phyloP scores from a whole-genome alignment of 169 alveolate species.

The Plasmodium cynomolgi region DNA sequence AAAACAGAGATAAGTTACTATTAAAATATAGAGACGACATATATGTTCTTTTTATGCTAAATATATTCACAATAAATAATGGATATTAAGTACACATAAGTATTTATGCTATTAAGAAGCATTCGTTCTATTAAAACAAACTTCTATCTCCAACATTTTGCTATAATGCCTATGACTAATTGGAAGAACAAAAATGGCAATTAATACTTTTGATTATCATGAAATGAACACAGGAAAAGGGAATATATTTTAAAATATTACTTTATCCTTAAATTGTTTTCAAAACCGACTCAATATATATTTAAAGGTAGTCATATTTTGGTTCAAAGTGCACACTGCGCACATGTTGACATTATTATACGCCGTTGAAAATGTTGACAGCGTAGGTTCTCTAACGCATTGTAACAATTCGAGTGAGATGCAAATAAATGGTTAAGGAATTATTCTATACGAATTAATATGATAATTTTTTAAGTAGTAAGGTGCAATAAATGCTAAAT shows the following conservation, averaged over 20 bases:
- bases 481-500: not conserved
- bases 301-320: not conserved
- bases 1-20: too few relatives aligned
- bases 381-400: too few relatives aligned
- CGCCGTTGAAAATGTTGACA: not conserved
- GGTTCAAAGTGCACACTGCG: not conserved
- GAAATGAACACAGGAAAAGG: not conserved
- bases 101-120: not conserved
- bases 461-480: too few relatives aligned
- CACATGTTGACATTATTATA: too few relatives aligned
- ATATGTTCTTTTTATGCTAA: too few relatives aligned
- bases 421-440: too few relatives aligned
- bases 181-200: not conserved
- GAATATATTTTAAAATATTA: too few relatives aligned
- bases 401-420: too few relatives aligned
- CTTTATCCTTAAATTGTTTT: not conserved
- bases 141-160: not conserved
- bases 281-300: not conserved
- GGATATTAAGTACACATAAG: not conserved
- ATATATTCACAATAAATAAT: too few relatives aligned
- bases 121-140: too few relatives aligned
- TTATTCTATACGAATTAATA: too few relatives aligned
- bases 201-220: not conserved
- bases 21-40: too few relatives aligned
- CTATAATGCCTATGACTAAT: not conserved